Evolutionary conservation across 2,329 filamentous ascomycete species (phyloP).

Genomic region (Colletotrichum neosansevieriae): DNA sequence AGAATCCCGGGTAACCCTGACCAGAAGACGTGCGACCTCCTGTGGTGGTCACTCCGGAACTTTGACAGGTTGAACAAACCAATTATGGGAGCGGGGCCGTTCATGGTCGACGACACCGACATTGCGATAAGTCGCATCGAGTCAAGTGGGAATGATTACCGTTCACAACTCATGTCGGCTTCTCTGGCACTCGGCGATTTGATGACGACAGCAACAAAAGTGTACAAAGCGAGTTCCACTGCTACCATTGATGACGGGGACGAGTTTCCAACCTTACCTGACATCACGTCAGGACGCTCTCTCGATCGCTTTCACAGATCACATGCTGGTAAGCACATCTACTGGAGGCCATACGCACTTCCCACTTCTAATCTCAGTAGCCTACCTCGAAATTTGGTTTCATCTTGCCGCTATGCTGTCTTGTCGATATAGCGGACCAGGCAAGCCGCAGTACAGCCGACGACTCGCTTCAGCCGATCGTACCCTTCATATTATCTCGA

Average conservation of each 20-base stretch:
- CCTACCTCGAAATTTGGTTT: conserved; percentile 43
- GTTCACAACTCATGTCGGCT: conserved; percentile 36
- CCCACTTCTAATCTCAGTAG: conserved; percentile 6
- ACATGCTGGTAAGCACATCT: conserved; percentile 34
- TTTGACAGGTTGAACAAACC: conserved; percentile 43
- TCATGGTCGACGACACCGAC: conserved; percentile 43
- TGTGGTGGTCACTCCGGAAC: conserved; percentile 42
- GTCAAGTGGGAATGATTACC: conserved; percentile 13
- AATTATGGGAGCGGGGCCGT: conserved; percentile 42
- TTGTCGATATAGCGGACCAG: conserved; percentile 42
- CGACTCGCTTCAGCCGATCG: conserved; percentile 39
- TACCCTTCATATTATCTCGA: conserved; percentile 33
- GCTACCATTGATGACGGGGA: conserved; percentile 32
- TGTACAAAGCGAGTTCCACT: conserved; percentile 41
- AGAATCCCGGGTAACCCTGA: conserved; percentile 40
- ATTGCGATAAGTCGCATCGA: conserved; percentile 34
- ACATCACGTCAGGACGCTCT: conserved; percentile 5
- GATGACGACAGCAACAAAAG: conserved; percentile 39
- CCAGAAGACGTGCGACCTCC: conserved; percentile 35
- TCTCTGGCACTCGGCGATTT: conserved; percentile 40
- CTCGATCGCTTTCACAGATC: conserved; percentile 35
- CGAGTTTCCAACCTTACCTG: conserved; percentile 37
- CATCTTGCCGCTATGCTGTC: conserved; percentile 43
- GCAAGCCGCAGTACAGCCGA: conserved; percentile 38
- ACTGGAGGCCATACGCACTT: neutral